Conservation (phyloP, 805 yeast genomes). For the Candida ipomoeae region DNA sequence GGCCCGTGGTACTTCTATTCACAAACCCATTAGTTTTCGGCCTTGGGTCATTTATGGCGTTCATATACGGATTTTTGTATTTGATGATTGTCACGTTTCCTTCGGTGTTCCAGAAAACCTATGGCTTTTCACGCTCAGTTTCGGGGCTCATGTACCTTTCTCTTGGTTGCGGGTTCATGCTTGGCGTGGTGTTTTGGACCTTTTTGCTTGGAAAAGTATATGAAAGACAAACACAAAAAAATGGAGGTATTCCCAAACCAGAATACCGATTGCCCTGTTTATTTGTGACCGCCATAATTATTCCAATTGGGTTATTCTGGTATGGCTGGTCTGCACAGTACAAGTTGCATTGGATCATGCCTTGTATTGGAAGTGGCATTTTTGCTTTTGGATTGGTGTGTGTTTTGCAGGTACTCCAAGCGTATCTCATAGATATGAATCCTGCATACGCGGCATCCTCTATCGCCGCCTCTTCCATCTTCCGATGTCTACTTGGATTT, state of each 20-base stretch:
- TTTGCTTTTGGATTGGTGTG: conserved; percentile 36
- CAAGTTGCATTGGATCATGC: conserved; percentile 37
- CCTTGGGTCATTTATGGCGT: conserved; percentile 40
- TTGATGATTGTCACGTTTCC: conserved; percentile 40
- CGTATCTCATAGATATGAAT: conserved; percentile 39
- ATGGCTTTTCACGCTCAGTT: conserved; percentile 30
- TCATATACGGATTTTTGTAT: conserved; percentile 40
- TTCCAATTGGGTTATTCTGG: conserved; percentile 36
- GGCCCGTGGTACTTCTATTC: conserved; percentile 32
- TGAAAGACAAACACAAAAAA: conserved; percentile 20
- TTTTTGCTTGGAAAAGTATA: conserved; percentile 24
- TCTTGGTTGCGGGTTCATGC: conserved; percentile 34
- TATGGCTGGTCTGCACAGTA: conserved; percentile 40
- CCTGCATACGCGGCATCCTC: conserved; percentile 35
- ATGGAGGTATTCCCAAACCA: conserved; percentile 34
- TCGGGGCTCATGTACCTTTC: conserved; percentile 38
- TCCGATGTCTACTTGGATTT: conserved; percentile 37
- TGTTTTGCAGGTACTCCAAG: conserved; percentile 36
- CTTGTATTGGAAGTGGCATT: conserved; percentile 33
- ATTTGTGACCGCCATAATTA: conserved; percentile 27
- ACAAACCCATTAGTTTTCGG: conserved; percentile 39
- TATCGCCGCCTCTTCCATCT: conserved; percentile 41
- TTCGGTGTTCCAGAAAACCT: conserved; percentile 24
- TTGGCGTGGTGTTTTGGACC: conserved; percentile 34
- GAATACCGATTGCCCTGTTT: conserved; percentile 37